Conservation (phyloP, 345 rosid genomes). For the Aurinia saxatilis region DNA sequence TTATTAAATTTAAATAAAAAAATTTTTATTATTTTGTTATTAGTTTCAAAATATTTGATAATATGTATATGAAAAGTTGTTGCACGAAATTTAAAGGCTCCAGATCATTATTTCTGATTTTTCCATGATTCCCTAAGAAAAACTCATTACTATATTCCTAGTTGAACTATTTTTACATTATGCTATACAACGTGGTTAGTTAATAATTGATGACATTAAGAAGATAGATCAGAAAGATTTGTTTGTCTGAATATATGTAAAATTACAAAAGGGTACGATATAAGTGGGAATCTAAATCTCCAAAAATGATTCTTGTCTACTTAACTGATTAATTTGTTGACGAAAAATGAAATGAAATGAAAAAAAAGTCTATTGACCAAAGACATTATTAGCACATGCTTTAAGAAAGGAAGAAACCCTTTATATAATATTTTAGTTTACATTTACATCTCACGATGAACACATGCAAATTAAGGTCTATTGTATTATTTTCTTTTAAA, state of each 20-base stretch:
- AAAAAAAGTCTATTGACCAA: background rate
- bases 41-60: no score
- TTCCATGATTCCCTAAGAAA: background rate
- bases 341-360: background rate
- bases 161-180: background rate
- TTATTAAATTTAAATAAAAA: no score
- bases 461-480: conserved; percentile 10
- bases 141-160: background rate
- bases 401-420: background rate
- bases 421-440: conserved; percentile 2
- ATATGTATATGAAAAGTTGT: no score
- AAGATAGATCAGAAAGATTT: background rate
- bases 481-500: background rate
- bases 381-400: conserved; percentile 14
- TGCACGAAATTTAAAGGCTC: background rate
- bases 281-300: conserved; percentile 16
- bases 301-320: conserved; percentile 22
- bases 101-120: background rate
- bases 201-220: background rate
- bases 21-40: no score
- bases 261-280: background rate
- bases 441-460: conserved; percentile 21
- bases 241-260: background rate
- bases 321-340: conserved; percentile 4
- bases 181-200: conserved; percentile 2